These are phyloP conservation scores for Podosphaera aphanis DNA, from an alignment of 2,329 filamentous ascomycete genomes.

Conservation along the genomic window DNA sequence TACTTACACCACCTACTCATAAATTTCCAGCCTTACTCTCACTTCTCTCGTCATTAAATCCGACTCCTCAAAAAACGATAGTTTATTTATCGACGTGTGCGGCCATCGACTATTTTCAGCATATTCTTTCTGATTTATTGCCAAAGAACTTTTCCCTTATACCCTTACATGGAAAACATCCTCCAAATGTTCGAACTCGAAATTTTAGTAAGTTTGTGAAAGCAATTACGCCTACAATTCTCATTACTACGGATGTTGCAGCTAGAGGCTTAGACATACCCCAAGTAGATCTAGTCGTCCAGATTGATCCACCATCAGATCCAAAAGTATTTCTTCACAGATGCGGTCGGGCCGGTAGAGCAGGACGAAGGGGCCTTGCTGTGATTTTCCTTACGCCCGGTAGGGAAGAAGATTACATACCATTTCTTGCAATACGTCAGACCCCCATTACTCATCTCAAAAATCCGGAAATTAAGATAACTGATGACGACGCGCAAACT, in stretches of 20 bases:
- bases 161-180: slow-evolving; percentile 78
- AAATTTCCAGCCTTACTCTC: slow-evolving; percentile 56
- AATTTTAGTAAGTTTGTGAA: slow-evolving; percentile 67
- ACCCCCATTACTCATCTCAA: slow-evolving; percentile 51
- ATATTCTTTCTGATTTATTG: slow-evolving; percentile 51
- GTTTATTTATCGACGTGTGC: slow-evolving; percentile 87
- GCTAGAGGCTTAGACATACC: slow-evolving; percentile 81
- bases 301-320: slow-evolving; percentile 66
- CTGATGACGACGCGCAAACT: slow-evolving; percentile 33
- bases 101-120: slow-evolving; percentile 80
- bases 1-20: slow-evolving; percentile 49
- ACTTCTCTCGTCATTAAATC: slow-evolving; percentile 45
- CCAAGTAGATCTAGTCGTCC: slow-evolving; percentile 72
- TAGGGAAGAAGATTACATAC: slow-evolving; percentile 70
- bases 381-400: slow-evolving; percentile 70
- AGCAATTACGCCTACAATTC: slow-evolving; percentile 49
- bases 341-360: slow-evolving; percentile 70
- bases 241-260: slow-evolving; percentile 82
- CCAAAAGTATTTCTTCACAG: slow-evolving; percentile 91
- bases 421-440: slow-evolving; percentile 67
- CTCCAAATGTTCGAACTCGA: slow-evolving; percentile 64
- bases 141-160: slow-evolving; percentile 45
- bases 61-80: slow-evolving; percentile 62
- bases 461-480: slow-evolving; percentile 30
- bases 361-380: slow-evolving; percentile 64